Percentiles rank a stretch among this genome's conserved stretches.
Evolutionary conservation across 306 rosid genomes (phyloP).

Genomic region (Pyrus betulifolia): DNA sequence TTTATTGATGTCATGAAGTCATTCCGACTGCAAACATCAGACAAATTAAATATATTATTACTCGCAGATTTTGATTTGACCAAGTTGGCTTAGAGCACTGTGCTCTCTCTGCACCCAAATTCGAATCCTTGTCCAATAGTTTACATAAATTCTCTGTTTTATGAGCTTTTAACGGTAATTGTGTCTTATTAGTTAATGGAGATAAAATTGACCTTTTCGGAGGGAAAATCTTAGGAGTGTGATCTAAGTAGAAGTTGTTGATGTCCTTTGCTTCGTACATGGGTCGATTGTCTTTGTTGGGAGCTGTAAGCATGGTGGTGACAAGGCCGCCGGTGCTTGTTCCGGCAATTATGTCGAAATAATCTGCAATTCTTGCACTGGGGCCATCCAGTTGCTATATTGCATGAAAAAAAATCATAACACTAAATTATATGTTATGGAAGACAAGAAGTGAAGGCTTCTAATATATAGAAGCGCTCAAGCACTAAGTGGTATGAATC

Average conservation of each 20-base stretch:
- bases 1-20: background rate
- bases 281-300: conserved; percentile 19
- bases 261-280: conserved; percentile 22
- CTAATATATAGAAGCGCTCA: no score
- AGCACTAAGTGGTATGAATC: no score
- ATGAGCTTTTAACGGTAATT: no score
- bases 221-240: conserved; percentile 19
- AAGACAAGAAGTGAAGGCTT: background rate
- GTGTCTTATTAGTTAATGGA: no score
- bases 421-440: background rate
- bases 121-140: no score
- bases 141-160: no score
- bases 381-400: conserved; percentile 23
- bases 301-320: conserved; percentile 34
- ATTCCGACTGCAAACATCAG: background rate
- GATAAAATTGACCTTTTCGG: conserved; percentile 1
- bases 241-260: conserved; percentile 8
- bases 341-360: conserved; percentile 34
- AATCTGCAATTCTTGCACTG: conserved; percentile 31
- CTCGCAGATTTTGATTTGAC: no score
- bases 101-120: no score
- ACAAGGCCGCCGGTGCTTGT: conserved; percentile 36
- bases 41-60: no score
- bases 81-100: no score
- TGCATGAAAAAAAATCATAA: background rate